Conservation (phyloP, 1,284 basidiomycete genomes). For the Ustilago shanxiensis region DNA sequence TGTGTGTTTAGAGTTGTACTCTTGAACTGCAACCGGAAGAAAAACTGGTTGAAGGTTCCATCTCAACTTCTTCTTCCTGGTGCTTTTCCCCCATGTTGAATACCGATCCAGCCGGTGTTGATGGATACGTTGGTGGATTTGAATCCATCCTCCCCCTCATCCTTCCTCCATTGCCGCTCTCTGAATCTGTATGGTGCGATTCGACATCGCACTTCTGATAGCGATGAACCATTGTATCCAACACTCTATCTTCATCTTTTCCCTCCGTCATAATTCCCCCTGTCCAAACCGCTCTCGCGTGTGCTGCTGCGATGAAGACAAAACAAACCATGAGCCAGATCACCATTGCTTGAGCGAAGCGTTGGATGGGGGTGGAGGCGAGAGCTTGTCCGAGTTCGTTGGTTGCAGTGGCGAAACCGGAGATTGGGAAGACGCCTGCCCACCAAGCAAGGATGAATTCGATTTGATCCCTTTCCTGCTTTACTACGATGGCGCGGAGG, state of each 20-base stretch:
- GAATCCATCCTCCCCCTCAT: conserved; percentile 3
- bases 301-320: conserved; percentile 14
- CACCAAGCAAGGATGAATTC: conserved; percentile 50
- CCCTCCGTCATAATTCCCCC: conserved; percentile 31
- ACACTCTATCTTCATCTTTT: conserved; percentile 46
- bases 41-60: too few species aligned
- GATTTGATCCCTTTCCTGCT: conserved; percentile 11
- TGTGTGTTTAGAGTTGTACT: too few species aligned
- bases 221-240: conserved; percentile 31
- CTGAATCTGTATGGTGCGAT: neutral
- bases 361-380: conserved; percentile 1
- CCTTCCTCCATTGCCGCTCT: neutral
- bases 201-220: neutral
- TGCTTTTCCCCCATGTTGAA: neutral
- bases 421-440: conserved; percentile 47
- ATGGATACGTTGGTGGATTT: conserved; percentile 29
- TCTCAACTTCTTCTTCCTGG: neutral
- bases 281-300: conserved; percentile 18
- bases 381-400: conserved; percentile 20
- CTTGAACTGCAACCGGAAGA: too few species aligned
- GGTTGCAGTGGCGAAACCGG: conserved; percentile 35
- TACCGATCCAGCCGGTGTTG: conserved; percentile 17
- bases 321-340: conserved; percentile 20
- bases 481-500: neutral
- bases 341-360: conserved; percentile 25